These are phyloP conservation scores for Globisporangium solare DNA, from an alignment of 352 stramenopile species.

Conservation along the genomic window DNA sequence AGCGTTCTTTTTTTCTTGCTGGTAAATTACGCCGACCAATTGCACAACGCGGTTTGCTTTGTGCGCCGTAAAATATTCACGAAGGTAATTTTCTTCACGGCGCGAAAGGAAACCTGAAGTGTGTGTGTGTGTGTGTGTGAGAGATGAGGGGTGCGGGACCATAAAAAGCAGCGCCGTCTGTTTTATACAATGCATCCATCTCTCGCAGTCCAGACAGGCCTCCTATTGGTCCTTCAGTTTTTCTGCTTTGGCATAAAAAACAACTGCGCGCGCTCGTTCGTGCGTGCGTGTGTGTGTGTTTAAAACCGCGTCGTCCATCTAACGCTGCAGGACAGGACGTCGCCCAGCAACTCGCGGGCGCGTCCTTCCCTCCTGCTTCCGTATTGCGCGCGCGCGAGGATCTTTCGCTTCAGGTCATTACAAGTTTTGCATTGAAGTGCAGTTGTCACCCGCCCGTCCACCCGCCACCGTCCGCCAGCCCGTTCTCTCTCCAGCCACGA, in stretches of 20 bases:
- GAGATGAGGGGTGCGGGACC: neutral
- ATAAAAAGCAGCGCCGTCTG: neutral
- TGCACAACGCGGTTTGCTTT: neutral
- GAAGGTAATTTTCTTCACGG: neutral
- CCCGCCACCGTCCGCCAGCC: neutral
- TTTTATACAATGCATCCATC: neutral
- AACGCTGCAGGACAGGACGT: neutral
- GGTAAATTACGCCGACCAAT: neutral
- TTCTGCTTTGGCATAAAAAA: neutral
- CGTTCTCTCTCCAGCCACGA: slow-evolving; percentile 18
- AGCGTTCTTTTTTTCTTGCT: neutral
- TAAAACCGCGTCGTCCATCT: too few relatives aligned
- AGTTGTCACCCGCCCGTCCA: slow-evolving; percentile 3
- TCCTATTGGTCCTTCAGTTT: neutral
- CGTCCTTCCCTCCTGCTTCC: neutral
- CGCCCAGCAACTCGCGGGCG: neutral
- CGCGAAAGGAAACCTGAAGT: neutral
- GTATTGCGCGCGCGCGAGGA: neutral
- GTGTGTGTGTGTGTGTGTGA: neutral
- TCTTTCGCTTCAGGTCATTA: slow-evolving; percentile 58
- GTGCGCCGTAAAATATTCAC: neutral
- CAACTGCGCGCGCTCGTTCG: too few relatives aligned
- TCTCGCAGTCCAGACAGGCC: neutral
- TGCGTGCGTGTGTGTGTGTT: too few relatives aligned
- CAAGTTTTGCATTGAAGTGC: slow-evolving; percentile 35